phyloP scores from a whole-genome alignment of 2,329 filamentous ascomycete genomes.

The Aspergillus puulaauensis region DNA sequence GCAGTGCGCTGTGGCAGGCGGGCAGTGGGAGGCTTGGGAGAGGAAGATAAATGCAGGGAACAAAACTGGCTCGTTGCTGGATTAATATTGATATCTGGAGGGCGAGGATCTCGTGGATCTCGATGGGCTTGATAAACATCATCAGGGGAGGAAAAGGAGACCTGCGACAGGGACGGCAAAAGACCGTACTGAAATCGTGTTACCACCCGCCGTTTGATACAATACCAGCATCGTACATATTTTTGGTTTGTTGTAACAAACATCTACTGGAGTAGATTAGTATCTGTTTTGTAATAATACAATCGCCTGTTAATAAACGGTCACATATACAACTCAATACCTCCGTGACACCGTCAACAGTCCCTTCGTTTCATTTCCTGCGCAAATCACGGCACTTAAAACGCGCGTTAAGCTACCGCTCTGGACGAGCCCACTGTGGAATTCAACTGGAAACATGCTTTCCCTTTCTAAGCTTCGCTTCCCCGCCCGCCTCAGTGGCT shows the following conservation, averaged over 20 bases:
- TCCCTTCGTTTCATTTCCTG: conserved; percentile 1
- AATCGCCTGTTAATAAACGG: not conserved
- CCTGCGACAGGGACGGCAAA: not conserved
- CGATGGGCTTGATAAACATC: not conserved
- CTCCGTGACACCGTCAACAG: not conserved
- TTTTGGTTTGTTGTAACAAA: no score
- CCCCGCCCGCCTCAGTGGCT: not conserved
- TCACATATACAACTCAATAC: not conserved
- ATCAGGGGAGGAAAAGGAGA: not conserved
- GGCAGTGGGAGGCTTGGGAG: no score
- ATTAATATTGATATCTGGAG: not conserved
- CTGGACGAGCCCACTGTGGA: not conserved
- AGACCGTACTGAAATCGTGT: not conserved
- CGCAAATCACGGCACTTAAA: conserved; percentile 6
- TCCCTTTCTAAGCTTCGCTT: not conserved
- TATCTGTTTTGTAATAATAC: no score
- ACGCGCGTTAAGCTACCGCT: conserved; percentile 2
- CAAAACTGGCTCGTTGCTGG: not conserved
- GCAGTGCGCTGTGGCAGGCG: not conserved
- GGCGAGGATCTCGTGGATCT: not conserved
- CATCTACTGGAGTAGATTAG: no score
- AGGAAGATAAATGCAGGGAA: no score
- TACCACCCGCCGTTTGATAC: not conserved
- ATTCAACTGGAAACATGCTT: not conserved
- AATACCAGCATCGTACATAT: no score